phyloP scores from a whole-genome alignment of 2,329 filamentous ascomycete genomes.

The Didymella exigua region DNA sequence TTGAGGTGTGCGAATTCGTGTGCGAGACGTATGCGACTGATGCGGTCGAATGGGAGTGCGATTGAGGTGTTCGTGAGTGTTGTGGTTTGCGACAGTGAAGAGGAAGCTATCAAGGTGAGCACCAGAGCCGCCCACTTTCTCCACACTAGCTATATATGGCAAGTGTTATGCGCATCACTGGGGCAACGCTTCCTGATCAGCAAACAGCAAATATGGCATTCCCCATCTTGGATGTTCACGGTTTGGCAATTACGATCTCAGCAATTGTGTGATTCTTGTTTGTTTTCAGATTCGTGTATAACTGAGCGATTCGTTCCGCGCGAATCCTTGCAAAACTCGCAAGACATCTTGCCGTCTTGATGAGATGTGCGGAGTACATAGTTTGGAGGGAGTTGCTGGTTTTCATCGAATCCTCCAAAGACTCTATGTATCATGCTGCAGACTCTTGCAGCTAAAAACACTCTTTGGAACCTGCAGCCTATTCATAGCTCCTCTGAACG shows the following conservation, averaged over 20 bases:
- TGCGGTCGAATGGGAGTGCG: slow-evolving; percentile 16
- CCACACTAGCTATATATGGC: slow-evolving; percentile 14
- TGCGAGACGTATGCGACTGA: slow-evolving; percentile 19
- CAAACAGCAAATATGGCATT: slow-evolving; percentile 22
- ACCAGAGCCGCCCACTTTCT: slow-evolving; percentile 17
- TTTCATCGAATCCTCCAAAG: background rate
- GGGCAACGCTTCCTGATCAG: slow-evolving; percentile 21
- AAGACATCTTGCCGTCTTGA: background rate
- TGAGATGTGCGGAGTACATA: background rate
- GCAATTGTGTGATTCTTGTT: background rate
- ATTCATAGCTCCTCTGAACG: background rate
- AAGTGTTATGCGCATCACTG: slow-evolving; percentile 12
- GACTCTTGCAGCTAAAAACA: too few species aligned
- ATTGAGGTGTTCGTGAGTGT: slow-evolving; percentile 22
- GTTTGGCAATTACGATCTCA: background rate
- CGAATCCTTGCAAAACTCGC: background rate
- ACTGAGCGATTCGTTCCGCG: background rate
- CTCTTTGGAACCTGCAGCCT: background rate
- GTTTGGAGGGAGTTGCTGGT: background rate
- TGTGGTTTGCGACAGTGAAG: slow-evolving; percentile 32
- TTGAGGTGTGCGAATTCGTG: slow-evolving; percentile 3
- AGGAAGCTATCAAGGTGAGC: slow-evolving; percentile 30
- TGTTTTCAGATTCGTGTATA: background rate
- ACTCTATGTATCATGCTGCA: background rate
- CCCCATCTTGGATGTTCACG: background rate